Evolutionary conservation across 768 basidiomycete species (phyloP).

Genomic region (Boletus huronensis): DNA sequence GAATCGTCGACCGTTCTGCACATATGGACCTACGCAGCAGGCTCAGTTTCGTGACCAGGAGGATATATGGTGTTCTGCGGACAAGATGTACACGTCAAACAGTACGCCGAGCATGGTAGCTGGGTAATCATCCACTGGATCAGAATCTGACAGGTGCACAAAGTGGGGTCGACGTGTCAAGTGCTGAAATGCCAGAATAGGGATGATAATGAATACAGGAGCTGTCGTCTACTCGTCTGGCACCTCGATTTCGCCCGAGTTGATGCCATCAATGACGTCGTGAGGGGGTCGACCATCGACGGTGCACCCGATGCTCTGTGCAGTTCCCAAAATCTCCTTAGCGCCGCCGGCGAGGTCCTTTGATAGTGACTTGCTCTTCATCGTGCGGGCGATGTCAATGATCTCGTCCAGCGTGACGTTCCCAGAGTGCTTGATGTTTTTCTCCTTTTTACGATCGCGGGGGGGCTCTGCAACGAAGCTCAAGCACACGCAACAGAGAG

Average conservation of each 20-base stretch:
- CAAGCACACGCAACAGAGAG: not conserved
- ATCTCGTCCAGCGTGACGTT: slow-evolving; percentile 95
- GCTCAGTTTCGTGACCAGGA: not conserved
- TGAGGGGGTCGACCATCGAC: slow-evolving; percentile 91
- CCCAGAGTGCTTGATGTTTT: slow-evolving; percentile 98
- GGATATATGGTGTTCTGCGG: not conserved
- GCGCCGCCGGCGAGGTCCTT: slow-evolving; percentile 85
- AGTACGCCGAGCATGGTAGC: not conserved
- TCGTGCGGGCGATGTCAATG: slow-evolving; percentile 91
- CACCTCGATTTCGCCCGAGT: slow-evolving; percentile 80
- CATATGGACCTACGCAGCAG: not conserved
- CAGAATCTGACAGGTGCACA: not conserved
- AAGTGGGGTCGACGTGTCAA: not conserved
- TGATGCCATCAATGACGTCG: slow-evolving; percentile 86
- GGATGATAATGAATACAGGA: slow-evolving; percentile 18
- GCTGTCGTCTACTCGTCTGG: slow-evolving; percentile 67
- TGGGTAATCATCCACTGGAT: not conserved
- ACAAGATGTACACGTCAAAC: not conserved
- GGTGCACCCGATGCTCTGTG: slow-evolving; percentile 95
- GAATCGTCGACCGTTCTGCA: not conserved
- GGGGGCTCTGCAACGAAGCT: slow-evolving; percentile 71
- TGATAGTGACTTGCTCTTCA: slow-evolving; percentile 91
- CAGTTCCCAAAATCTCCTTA: slow-evolving; percentile 98
- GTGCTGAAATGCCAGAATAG: slow-evolving; percentile 11
- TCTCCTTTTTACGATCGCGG: slow-evolving; percentile 99